Base-by-base conservation (phyloP, 108 stramenopile species). In the Cyclotella atomus region DNA sequence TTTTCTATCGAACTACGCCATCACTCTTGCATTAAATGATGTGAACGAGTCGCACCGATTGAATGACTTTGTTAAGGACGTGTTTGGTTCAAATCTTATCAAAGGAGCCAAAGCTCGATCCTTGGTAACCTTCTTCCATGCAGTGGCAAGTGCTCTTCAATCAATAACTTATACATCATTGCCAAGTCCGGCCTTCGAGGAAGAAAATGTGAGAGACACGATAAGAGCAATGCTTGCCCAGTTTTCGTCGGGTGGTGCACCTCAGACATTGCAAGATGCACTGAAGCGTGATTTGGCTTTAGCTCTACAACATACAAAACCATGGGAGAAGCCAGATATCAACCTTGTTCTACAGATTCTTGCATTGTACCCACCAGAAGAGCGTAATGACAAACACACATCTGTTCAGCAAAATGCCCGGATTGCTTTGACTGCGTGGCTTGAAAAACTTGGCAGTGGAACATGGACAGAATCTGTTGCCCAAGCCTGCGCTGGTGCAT, bases 291-390 rank as follows among this genome's bases (percentile, higher is more conserved):
- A 74, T 64, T 66, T 81, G 69, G 62, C 73, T 2, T 29, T 71
- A 10, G 62, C 56, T 17, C 45, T 81, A 27, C 69, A 70, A 44
- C 61, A 73, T 29, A 47, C 80, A 35, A 65, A 16, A 25, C 80
- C 80, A 0, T 81, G 80, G 80, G 12, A 35, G 21, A 77, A 45
- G 36, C 60, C 69, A 0, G 77, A 87, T 59, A 66, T 78, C 12
- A 66, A 43, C 5, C 23, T 85, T 12, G 69, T 87, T 59, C 64
- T 87, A 14, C 32, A 62, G 21, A 65, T 85, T 12, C 69, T 87
- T 23, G 67, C 76, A 27, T 57, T 87, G 17, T 87, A 75, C 56
- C 86, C 83, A 28, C 71, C 72, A 36, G 83, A 72, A 27, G 79
- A 84, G 27, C 27, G 15, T 28, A 25, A 25, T 30, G 46, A 71